Evolutionary conservation across 2,329 filamentous ascomycete genomes (phyloP).

Genomic region (Ophiostoma perfectum): DNA sequence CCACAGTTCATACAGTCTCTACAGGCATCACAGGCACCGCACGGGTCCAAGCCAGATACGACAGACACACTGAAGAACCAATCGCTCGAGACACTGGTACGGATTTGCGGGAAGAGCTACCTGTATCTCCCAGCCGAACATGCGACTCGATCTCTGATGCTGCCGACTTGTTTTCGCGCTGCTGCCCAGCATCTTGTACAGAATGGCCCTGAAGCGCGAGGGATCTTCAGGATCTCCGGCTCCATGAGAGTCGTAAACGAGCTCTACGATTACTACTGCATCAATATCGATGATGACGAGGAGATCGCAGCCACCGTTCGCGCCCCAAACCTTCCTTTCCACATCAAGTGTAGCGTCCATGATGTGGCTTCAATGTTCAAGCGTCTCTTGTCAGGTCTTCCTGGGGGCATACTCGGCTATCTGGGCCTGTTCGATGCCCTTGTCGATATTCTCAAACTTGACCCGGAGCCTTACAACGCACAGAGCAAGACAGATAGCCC

Average conservation of each 20-base stretch:
- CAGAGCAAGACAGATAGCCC: constrained; percentile 36
- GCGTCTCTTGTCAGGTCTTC: constrained; percentile 55
- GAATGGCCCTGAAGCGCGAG: constrained; percentile 48
- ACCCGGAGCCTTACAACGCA: neutral
- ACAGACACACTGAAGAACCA: constrained; percentile 40
- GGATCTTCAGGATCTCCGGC: constrained; percentile 60
- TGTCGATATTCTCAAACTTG: constrained; percentile 50
- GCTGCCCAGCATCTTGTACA: constrained; percentile 60
- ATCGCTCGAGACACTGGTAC: constrained; percentile 54
- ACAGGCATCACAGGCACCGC: neutral
- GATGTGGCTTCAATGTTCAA: constrained; percentile 66
- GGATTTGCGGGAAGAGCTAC: constrained; percentile 57
- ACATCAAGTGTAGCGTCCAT: constrained; percentile 55
- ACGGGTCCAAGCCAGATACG: constrained; percentile 40
- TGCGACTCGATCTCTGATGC: constrained; percentile 49
- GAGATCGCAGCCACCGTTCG: constrained; percentile 54
- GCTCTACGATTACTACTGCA: constrained; percentile 60
- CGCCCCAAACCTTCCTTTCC: constrained; percentile 53
- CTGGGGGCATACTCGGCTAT: constrained; percentile 62
- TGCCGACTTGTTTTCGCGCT: constrained; percentile 62
- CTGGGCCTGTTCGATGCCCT: constrained; percentile 57
- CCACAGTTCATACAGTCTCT: constrained; percentile 1
- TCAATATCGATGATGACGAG: constrained; percentile 41
- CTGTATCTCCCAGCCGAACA: constrained; percentile 57
- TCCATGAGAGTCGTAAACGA: constrained; percentile 51